These are phyloP conservation scores for Leptomonas seymouri DNA, from an alignment of 208 protist genomes.

Conservation along the genomic window DNA sequence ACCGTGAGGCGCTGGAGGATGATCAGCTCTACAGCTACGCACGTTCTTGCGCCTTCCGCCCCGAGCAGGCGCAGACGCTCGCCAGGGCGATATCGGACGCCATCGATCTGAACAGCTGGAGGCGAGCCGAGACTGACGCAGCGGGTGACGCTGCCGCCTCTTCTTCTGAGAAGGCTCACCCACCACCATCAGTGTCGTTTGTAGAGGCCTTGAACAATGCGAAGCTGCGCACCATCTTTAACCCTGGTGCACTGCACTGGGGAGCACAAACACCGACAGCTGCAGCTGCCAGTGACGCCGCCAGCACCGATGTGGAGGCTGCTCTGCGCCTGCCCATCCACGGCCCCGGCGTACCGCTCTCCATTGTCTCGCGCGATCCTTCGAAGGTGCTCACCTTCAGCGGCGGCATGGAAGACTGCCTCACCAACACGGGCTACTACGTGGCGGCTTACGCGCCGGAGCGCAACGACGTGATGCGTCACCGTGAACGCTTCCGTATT, in stretches of 20 bases:
- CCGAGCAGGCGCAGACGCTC: conserved; percentile 52
- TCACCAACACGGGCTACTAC: conserved; percentile 90
- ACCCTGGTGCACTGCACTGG: conserved; percentile 41
- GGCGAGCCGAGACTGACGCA: conserved; percentile 4
- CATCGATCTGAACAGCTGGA: conserved; percentile 73
- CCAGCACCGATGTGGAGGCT: conserved; percentile 19
- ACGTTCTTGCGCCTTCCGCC: conserved; percentile 71
- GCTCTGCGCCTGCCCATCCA: conserved; percentile 40
- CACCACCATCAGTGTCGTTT: conserved; percentile 7
- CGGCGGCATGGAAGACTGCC: conserved; percentile 85
- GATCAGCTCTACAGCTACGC: conserved; percentile 82
- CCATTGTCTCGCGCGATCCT: conserved; percentile 55
- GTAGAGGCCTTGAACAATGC: conserved; percentile 29
- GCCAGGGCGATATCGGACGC: conserved; percentile 72
- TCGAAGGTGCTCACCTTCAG: conserved; percentile 61
- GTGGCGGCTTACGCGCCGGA: conserved; percentile 52
- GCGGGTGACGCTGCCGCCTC: not conserved
- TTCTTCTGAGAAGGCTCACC: not conserved
- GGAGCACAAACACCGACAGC: not conserved
- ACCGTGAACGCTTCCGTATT: conserved; percentile 64
- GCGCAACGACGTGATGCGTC: conserved; percentile 62
- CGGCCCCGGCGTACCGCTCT: conserved; percentile 58
- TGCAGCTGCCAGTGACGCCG: not conserved
- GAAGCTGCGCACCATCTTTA: conserved; percentile 44
- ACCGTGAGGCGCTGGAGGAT: conserved; percentile 52